Conservation (phyloP, 129 eudicot genomes). For the Chrysanthemum lavandulifolium region DNA sequence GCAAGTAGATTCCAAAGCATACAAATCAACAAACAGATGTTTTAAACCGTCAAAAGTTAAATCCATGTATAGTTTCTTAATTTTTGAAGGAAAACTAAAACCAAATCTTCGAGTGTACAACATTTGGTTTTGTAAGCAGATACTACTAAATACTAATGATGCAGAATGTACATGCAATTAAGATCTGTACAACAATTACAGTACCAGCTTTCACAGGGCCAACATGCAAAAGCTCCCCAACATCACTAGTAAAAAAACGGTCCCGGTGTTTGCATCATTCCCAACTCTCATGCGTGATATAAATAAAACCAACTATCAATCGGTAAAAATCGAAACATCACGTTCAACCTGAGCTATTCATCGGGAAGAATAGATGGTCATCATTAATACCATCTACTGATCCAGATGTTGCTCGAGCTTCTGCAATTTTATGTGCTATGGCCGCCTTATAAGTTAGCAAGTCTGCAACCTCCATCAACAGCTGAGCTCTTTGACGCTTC, state of each 20-base stretch:
- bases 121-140: constrained; percentile 30
- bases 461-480: constrained; percentile 75
- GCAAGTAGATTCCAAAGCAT: neutral
- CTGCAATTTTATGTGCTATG: constrained; percentile 73
- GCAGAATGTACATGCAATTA: constrained; percentile 76
- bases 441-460: constrained; percentile 73
- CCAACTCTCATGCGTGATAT: constrained; percentile 13
- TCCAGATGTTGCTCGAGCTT: constrained; percentile 40
- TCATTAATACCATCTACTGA: constrained; percentile 6
- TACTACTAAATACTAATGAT: constrained; percentile 32
- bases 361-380: constrained; percentile 13
- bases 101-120: constrained; percentile 35
- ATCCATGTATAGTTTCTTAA: constrained; percentile 9
- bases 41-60: constrained; percentile 4
- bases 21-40: neutral
- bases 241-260: constrained; percentile 23
- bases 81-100: constrained; percentile 21
- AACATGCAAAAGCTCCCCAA: constrained; percentile 37
- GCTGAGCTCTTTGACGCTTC: constrained; percentile 83
- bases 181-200: constrained; percentile 72
- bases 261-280: constrained; percentile 5
- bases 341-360: constrained; percentile 4
- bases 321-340: constrained; percentile 25
- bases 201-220: constrained; percentile 34
- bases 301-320: constrained; percentile 8